A percentile compares a stretch with the other conserved stretches of the same genome.
phyloP scores from a whole-genome alignment of 108 stramenopile species.

The Cylindrotheca closterium region DNA sequence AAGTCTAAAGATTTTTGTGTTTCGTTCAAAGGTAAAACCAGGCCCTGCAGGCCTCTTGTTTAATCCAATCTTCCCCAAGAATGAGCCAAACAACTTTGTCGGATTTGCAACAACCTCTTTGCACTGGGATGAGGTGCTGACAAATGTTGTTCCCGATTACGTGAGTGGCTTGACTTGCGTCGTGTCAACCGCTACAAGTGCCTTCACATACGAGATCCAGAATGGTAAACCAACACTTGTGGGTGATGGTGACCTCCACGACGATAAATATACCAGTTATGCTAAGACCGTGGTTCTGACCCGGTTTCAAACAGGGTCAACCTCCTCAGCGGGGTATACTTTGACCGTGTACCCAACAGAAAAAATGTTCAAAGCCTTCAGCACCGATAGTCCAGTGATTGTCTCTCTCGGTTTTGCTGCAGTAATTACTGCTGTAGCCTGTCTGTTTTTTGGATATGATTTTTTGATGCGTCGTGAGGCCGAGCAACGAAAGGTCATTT shows the following conservation, averaged over 20 bases:
- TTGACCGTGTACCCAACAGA: constrained; percentile 35
- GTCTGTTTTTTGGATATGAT: constrained; percentile 45
- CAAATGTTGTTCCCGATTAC: constrained; percentile 25
- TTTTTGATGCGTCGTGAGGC: constrained; percentile 37
- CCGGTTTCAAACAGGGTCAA: neutral
- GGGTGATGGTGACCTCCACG: constrained; percentile 36
- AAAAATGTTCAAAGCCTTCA: constrained; percentile 17
- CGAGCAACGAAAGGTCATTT: constrained; percentile 13
- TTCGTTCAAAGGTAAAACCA: neutral
- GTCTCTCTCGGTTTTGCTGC: constrained; percentile 25
- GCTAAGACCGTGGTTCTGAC: neutral
- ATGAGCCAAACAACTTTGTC: constrained; percentile 18
- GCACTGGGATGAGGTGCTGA: constrained; percentile 23
- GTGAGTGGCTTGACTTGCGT: constrained; percentile 25
- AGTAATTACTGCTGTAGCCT: constrained; percentile 23
- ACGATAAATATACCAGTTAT: constrained; percentile 8
- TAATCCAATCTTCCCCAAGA: constrained; percentile 32
- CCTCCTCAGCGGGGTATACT: constrained; percentile 3
- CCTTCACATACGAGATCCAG: constrained; percentile 20
- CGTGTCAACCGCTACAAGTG: constrained; percentile 7
- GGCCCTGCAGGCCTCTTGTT: constrained; percentile 19
- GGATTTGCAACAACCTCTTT: constrained; percentile 15
- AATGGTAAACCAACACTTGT: constrained; percentile 9
- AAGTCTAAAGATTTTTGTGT: no score
- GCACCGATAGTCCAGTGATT: constrained; percentile 33